phyloP scores from a whole-genome alignment of 2,329 filamentous ascomycete species.

The Fusarium denticulatum region DNA sequence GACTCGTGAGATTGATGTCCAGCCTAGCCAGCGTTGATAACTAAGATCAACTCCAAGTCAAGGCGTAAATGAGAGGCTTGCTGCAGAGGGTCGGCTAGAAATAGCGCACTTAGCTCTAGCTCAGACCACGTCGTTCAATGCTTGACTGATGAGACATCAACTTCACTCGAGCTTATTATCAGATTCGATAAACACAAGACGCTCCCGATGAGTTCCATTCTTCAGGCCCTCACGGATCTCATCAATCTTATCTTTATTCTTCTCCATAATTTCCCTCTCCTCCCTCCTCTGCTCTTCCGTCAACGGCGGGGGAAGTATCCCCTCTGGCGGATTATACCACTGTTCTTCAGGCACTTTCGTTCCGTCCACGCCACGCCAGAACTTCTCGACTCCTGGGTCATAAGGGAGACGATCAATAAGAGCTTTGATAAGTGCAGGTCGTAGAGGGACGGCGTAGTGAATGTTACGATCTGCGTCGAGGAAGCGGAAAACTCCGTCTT shows the following conservation, averaged over 20 bases:
- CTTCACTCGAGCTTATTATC: background rate
- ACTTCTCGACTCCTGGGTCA: background rate
- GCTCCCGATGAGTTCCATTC: background rate
- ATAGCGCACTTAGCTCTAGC: no score
- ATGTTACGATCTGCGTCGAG: constrained; percentile 3
- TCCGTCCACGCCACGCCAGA: background rate
- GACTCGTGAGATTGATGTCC: no score
- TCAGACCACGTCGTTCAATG: no score
- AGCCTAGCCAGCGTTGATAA: no score
- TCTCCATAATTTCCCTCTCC: background rate
- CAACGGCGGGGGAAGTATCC: background rate
- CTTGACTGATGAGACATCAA: no score
- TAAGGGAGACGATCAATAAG: background rate
- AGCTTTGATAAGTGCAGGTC: background rate
- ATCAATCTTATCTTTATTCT: background rate
- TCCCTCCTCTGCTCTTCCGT: background rate
- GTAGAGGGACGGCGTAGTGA: background rate
- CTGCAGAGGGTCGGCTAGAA: no score
- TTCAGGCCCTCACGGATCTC: fast-evolving
- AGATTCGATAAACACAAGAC: background rate
- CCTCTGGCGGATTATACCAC: background rate
- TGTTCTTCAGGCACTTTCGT: background rate
- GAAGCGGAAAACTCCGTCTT: background rate
- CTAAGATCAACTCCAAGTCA: no score
- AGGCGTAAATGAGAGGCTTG: no score